phyloP scores from a whole-genome alignment of 2,329 filamentous ascomycete species.

The Ophiosphaerella narmari region DNA sequence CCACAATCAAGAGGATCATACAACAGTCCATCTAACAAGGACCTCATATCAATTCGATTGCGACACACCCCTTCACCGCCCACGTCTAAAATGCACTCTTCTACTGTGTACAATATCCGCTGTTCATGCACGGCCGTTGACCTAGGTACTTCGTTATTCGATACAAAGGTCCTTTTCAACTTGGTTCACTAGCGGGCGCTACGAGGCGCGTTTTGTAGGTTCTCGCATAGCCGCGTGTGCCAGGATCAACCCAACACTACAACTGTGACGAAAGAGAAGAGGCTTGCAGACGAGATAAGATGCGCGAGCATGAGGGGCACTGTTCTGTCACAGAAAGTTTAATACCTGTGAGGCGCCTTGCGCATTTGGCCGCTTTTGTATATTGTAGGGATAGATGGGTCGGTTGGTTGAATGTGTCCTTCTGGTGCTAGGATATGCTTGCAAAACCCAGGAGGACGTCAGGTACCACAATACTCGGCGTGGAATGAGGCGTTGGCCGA shows the following conservation, averaged over 20 bases:
- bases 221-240: constrained; percentile 11
- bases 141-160: background rate
- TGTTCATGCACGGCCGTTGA: constrained; percentile 1
- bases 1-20: background rate
- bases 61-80: background rate
- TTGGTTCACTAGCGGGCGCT: constrained; percentile 22
- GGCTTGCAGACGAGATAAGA: constrained; percentile 1
- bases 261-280: constrained; percentile 15
- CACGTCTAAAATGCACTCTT: too few species aligned
- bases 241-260: constrained; percentile 10
- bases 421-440: background rate
- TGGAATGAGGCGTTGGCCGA: background rate
- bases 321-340: background rate
- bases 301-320: constrained; percentile 3
- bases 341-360: background rate
- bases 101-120: background rate
- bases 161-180: background rate
- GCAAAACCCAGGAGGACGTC: background rate
- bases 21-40: background rate
- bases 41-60: background rate
- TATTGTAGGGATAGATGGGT: background rate
- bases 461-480: background rate
- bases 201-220: constrained; percentile 14
- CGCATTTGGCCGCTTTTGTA: background rate
- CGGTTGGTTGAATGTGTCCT: background rate